A percentile compares a stretch with the other conserved stretches of the same genome.
These are phyloP conservation scores for Pythium aquatile DNA, from an alignment of 352 stramenopile species.

Conservation along the genomic window DNA sequence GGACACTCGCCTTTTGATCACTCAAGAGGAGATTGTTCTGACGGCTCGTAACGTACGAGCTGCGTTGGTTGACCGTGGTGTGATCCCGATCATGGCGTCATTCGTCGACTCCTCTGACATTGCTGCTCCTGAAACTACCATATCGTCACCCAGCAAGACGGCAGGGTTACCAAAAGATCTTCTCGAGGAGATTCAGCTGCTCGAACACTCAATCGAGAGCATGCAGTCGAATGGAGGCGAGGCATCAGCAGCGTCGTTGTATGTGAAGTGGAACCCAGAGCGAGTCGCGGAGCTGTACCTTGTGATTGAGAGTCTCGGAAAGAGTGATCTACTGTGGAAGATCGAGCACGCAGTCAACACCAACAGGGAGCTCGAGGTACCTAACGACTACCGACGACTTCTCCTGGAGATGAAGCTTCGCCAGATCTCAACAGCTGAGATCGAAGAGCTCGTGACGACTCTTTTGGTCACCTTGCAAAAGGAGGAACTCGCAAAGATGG, in stretches of 20 bases:
- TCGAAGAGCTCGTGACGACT: slow-evolving; percentile 56
- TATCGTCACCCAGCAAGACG: slow-evolving; percentile 7
- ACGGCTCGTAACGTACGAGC: slow-evolving; percentile 52
- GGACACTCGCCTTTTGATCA: slow-evolving; percentile 56
- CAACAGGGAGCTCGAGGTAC: slow-evolving; percentile 55
- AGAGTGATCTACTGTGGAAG: slow-evolving; percentile 75
- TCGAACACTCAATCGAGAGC: slow-evolving; percentile 54
- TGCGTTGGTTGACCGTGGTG: slow-evolving; percentile 62
- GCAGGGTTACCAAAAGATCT: slow-evolving; percentile 42
- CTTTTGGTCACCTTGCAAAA: slow-evolving; percentile 64
- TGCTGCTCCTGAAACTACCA: background rate
- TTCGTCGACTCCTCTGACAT: background rate
- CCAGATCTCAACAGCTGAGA: slow-evolving; percentile 49
- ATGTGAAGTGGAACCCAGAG: slow-evolving; percentile 56
- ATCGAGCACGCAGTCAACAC: slow-evolving; percentile 62
- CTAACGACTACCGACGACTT: slow-evolving; percentile 40
- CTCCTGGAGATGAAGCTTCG: slow-evolving; percentile 55
- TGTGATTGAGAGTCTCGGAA: slow-evolving; percentile 61
- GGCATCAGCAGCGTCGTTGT: slow-evolving; percentile 9
- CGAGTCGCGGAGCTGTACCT: slow-evolving; percentile 63
- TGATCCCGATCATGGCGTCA: slow-evolving; percentile 48
- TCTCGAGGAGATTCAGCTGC: slow-evolving; percentile 50
- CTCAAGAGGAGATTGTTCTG: slow-evolving; percentile 63
- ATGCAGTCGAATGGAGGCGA: slow-evolving; percentile 18
- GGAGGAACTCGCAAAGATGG: slow-evolving; percentile 40